Percentiles rank a stretch among this genome's conserved stretches.
These are phyloP conservation scores for Vickermania spadyakhi DNA, from an alignment of 208 protist species.

Conservation along the genomic window DNA sequence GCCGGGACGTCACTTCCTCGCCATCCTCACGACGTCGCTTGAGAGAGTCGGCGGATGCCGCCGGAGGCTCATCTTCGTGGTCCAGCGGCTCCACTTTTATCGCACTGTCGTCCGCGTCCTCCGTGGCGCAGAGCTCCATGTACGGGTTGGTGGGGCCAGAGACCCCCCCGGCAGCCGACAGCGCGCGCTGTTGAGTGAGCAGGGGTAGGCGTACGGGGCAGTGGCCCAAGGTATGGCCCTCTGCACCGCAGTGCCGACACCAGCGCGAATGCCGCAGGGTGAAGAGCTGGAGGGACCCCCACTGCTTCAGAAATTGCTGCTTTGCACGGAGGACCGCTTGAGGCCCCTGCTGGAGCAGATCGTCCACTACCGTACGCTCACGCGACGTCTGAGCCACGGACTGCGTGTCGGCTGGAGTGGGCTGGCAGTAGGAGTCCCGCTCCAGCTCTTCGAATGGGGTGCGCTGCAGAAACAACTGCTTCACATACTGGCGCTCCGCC, in stretches of 20 bases:
- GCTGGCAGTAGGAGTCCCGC: too few relatives aligned
- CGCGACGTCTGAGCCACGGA: neutral
- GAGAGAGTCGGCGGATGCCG: neutral
- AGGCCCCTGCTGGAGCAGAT: neutral
- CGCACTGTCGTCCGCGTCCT: too few relatives aligned
- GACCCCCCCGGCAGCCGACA: too few relatives aligned
- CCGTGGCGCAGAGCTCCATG: too few relatives aligned
- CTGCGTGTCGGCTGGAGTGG: too few relatives aligned
- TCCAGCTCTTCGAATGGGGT: constrained; percentile 11
- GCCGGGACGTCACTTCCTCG: neutral
- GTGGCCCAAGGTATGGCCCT: neutral
- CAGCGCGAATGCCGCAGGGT: neutral
- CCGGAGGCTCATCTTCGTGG: neutral
- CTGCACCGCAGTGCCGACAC: neutral
- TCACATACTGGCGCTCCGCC: constrained; percentile 11
- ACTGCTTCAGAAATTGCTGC: neutral
- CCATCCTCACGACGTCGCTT: too few relatives aligned
- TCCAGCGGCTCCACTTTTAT: too few relatives aligned
- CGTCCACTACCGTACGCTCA: constrained; percentile 27
- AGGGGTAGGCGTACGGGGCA: neutral
- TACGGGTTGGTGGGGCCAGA: too few relatives aligned
- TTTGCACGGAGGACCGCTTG: neutral
- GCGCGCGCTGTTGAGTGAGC: too few relatives aligned
- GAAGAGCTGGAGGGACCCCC: neutral
- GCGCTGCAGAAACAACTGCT: constrained; percentile 10